These are phyloP conservation scores for Agrostemma githago DNA, from an alignment of 148 eudicot genomes.

Conservation along the genomic window DNA sequence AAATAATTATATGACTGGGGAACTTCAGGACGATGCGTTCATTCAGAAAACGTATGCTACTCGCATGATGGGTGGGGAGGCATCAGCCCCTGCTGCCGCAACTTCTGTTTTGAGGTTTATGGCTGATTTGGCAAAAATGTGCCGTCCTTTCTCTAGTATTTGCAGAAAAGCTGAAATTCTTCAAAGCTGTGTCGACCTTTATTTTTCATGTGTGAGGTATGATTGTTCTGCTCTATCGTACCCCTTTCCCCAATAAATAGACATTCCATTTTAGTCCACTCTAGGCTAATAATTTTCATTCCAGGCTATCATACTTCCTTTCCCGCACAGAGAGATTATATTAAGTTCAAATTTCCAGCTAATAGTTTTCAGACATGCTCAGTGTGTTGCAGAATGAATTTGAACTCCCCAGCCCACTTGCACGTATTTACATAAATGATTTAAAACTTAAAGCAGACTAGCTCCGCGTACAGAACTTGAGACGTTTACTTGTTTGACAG, in stretches of 20 bases:
- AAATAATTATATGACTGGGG: constrained; percentile 79
- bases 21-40: constrained; percentile 98
- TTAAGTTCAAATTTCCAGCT: too few species aligned
- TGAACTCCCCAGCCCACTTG: background rate
- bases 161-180: constrained; percentile 89
- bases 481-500: constrained; percentile 35
- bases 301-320: background rate
- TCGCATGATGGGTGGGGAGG: constrained; percentile 98
- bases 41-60: constrained; percentile 99
- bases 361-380: background rate
- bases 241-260: background rate
- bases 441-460: background rate
- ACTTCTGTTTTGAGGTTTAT: constrained; percentile 94
- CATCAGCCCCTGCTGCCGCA: constrained; percentile 96
- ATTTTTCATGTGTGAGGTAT: constrained; percentile 95
- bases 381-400: background rate
- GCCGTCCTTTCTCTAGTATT: constrained; percentile 71
- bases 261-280: background rate
- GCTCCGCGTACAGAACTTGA: background rate
- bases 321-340: too few species aligned
- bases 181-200: constrained; percentile 86
- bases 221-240: constrained; percentile 11
- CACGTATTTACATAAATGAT: background rate
- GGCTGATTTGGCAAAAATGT: constrained; percentile 98
- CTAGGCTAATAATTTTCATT: too few species aligned